These are phyloP conservation scores for Lichenothelia convexa DNA, from an alignment of 495 filamentous ascomycete species.

Conservation along the genomic window DNA sequence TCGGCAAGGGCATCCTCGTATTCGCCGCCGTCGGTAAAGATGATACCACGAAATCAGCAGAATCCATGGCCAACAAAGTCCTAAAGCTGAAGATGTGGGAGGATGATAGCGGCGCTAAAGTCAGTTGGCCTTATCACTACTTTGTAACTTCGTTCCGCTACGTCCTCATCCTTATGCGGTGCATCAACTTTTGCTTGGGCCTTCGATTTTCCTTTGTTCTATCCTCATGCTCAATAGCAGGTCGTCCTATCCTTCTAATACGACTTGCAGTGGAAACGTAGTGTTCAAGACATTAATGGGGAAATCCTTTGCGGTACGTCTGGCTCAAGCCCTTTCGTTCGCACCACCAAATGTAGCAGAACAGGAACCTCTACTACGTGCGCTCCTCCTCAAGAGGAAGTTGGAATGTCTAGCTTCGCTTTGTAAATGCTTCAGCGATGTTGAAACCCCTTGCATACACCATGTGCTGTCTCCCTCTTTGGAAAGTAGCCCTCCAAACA, in stretches of 20 bases:
- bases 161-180: neutral
- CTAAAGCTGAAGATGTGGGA: conserved; percentile 82
- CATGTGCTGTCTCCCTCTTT: no score
- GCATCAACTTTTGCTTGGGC: no score
- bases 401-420: no score
- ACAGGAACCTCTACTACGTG: no score
- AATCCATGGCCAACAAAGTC: conserved; percentile 66
- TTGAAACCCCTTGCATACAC: no score
- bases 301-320: conserved; percentile 77
- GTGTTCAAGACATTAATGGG: conserved; percentile 67
- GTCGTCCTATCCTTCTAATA: neutral
- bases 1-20: conserved; percentile 77
- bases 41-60: conserved; percentile 76
- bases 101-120: conserved; percentile 47
- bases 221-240: no score
- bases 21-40: conserved; percentile 81
- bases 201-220: no score
- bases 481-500: neutral
- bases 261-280: conserved; percentile 58
- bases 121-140: conserved; percentile 19
- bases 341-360: neutral
- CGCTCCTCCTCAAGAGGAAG: no score
- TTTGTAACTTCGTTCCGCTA: conserved; percentile 6
- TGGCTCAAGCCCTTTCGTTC: conserved; percentile 1
- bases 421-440: no score